phyloP scores from a whole-genome alignment of 257 asterid genomes.

The Plantago elongata region DNA sequence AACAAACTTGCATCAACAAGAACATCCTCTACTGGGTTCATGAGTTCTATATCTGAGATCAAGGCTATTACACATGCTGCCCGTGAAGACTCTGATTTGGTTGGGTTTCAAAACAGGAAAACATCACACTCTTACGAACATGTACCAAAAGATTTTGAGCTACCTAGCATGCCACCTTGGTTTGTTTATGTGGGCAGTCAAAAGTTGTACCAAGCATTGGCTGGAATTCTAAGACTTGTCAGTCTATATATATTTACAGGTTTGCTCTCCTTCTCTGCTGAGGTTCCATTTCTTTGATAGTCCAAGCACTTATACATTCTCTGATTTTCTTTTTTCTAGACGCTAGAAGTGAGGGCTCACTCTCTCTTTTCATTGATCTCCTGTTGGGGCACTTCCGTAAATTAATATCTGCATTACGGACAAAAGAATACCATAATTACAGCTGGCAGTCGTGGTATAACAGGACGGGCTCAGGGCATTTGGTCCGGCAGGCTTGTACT shows the following conservation, averaged over 20 bases:
- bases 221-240: conserved; percentile 77
- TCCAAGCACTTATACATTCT: conserved; percentile 18
- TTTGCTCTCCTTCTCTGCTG: conserved; percentile 23
- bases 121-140: conserved; percentile 27
- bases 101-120: conserved; percentile 37
- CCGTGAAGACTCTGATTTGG: conserved; percentile 29
- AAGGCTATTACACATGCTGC: conserved; percentile 34
- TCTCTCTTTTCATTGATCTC: conserved; percentile 59
- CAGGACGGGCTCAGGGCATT: conserved; percentile 67
- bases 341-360: conserved; percentile 58
- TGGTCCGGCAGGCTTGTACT: conserved; percentile 89
- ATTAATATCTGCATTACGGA: conserved; percentile 61
- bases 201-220: conserved; percentile 69
- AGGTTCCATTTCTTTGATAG: background rate
- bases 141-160: conserved; percentile 42
- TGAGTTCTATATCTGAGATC: conserved; percentile 84
- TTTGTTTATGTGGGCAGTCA: conserved; percentile 60
- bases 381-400: conserved; percentile 76
- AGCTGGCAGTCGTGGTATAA: conserved; percentile 87
- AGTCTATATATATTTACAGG: conserved; percentile 74
- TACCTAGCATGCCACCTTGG: conserved; percentile 98
- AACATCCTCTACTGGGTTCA: conserved; percentile 63
- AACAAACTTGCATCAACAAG: conserved; percentile 55
- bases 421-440: conserved; percentile 51
- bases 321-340: conserved; percentile 43